Conservation (phyloP, 306 rosid genomes). For the Ormosia semicastrata region DNA sequence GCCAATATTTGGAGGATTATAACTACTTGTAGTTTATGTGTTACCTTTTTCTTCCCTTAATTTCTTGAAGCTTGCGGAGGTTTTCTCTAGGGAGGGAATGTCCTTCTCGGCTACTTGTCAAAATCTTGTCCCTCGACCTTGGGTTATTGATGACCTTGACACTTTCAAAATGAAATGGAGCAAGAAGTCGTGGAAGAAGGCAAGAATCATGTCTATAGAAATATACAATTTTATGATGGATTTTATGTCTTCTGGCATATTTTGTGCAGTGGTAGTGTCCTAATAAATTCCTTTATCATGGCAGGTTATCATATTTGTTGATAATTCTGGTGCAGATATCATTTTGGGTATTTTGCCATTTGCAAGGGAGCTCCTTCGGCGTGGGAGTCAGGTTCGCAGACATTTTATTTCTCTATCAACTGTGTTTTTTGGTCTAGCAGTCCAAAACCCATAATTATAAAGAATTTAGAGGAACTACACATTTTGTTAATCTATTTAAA, state of each 20-base stretch:
- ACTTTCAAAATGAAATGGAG: conserved; percentile 68
- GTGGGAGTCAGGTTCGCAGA: conserved; percentile 71
- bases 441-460: not conserved
- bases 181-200: conserved; percentile 86
- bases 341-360: conserved; percentile 93
- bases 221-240: not conserved
- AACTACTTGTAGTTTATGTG: not conserved
- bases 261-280: not conserved
- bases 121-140: conserved; percentile 88
- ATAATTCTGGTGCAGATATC: conserved; percentile 96
- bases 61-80: conserved; percentile 89
- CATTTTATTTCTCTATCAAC: conserved; percentile 13
- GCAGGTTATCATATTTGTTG: conserved; percentile 94
- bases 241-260: conserved; percentile 3
- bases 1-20: conserved; percentile 7
- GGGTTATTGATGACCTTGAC: conserved; percentile 95
- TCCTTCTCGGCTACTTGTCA: conserved; percentile 80
- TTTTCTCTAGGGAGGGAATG: conserved; percentile 87
- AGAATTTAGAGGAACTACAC: conserved; percentile 6
- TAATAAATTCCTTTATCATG: conserved; percentile 27
- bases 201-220: conserved; percentile 28
- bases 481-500: not conserved
- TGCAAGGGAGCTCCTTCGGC: conserved; percentile 91
- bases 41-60: conserved; percentile 19
- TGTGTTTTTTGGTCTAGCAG: not conserved